Conservation (phyloP, 495 filamentous ascomycete species). For the Lichina pygmaea region DNA sequence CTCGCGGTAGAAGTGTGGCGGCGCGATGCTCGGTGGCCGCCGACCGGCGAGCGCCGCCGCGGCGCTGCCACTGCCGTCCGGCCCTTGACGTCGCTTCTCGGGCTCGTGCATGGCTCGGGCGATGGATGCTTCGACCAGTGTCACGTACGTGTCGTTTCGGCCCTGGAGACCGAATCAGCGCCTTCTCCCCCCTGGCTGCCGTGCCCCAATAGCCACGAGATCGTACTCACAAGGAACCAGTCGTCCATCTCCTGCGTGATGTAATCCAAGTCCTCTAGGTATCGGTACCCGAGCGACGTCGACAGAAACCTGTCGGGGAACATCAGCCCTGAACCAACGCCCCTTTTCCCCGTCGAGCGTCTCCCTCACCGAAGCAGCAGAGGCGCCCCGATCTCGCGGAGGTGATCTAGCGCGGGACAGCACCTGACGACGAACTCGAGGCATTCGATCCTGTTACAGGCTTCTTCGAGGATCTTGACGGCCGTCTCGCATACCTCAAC, state of each 20-base stretch:
- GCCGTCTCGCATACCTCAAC: conserved; percentile 87
- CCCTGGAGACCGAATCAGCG: conserved; percentile 18
- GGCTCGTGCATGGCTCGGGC: conserved; percentile 35
- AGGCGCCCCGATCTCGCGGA: conserved; percentile 90
- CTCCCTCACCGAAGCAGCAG: conserved; percentile 37
- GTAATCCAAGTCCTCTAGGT: conserved; percentile 87
- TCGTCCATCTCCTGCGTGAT: conserved; percentile 99
- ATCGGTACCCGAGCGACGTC: conserved; percentile 89
- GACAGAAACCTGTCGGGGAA: conserved; percentile 36
- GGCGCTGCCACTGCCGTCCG: conserved; percentile 23
- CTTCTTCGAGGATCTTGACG: conserved; percentile 89
- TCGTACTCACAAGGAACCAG: conserved; percentile 43
- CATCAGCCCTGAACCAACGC: background rate
- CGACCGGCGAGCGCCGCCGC: conserved; percentile 9
- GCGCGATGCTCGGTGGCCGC: conserved; percentile 37
- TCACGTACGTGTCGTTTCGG: conserved; percentile 81
- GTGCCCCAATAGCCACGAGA: background rate
- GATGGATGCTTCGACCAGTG: conserved; percentile 85
- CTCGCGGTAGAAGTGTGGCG: conserved; percentile 92
- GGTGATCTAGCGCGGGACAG: conserved; percentile 79
- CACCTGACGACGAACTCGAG: conserved; percentile 93
- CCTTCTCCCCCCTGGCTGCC: background rate
- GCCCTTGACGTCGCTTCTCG: conserved; percentile 10
- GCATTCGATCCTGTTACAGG: conserved; percentile 69
- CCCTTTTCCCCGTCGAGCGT: too few species aligned